Evolutionary conservation across 1,139 yeast species (phyloP).

Genomic region (Saccharomycopsis hybrid): DNA sequence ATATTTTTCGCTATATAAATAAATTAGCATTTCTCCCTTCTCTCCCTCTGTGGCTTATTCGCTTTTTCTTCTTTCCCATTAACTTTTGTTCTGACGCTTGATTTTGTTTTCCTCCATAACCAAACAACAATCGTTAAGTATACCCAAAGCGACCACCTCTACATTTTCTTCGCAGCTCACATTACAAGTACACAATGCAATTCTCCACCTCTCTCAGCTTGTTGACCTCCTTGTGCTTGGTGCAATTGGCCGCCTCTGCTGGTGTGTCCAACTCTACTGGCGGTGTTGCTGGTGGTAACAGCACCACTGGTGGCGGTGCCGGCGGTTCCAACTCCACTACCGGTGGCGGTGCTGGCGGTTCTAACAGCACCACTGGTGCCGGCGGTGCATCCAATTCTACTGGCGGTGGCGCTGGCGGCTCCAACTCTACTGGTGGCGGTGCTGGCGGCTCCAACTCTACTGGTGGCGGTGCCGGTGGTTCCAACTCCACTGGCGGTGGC

Average conservation of each 20-base stretch:
- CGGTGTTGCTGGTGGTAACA: background rate
- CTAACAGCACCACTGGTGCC: background rate
- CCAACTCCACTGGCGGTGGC: too few species aligned
- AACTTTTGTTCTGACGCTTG: too few species aligned
- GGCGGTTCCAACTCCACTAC: background rate
- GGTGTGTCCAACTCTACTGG: constrained; percentile 1
- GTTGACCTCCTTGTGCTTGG: background rate
- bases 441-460: background rate
- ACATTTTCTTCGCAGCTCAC: too few species aligned
- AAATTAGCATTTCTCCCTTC: too few species aligned
- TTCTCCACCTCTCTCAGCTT: too few species aligned
- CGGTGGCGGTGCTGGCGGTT: background rate
- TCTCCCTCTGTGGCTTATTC: too few species aligned
- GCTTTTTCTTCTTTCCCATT: too few species aligned
- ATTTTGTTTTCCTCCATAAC: too few species aligned
- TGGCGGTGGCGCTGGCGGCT: background rate
- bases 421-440: background rate
- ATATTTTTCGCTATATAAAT: too few species aligned
- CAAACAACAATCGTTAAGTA: too few species aligned
- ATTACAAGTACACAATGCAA: too few species aligned
- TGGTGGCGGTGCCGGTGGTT: background rate
- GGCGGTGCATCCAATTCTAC: background rate
- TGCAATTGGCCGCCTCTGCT: background rate
- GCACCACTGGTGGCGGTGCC: background rate
- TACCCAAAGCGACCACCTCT: too few species aligned